A percentile compares a stretch with the other conserved stretches of the same genome.
These are phyloP conservation scores for Strigomonas culicis DNA, from an alignment of 208 protist species.

Conservation along the genomic window DNA sequence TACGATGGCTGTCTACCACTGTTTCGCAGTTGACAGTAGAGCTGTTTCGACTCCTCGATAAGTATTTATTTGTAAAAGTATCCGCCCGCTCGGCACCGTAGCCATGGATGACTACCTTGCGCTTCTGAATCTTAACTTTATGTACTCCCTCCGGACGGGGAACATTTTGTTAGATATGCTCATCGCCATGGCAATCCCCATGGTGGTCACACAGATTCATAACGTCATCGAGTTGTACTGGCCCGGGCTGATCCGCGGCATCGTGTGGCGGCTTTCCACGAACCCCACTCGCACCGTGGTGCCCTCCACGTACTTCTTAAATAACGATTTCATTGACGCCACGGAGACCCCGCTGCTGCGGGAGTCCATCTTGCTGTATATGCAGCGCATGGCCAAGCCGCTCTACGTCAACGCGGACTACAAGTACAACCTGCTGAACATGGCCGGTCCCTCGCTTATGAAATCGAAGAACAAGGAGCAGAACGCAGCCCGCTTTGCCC, in stretches of 20 bases:
- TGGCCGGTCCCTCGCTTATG: not conserved
- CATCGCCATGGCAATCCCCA: slow-evolving; percentile 72
- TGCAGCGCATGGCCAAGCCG: slow-evolving; percentile 33
- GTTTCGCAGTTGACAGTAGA: not conserved
- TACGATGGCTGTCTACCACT: not conserved
- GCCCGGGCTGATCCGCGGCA: slow-evolving; percentile 29
- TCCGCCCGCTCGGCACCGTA: too few species aligned
- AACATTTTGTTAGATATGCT: slow-evolving; percentile 80
- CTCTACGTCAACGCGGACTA: slow-evolving; percentile 45
- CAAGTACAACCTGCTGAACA: slow-evolving; percentile 25
- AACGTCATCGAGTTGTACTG: slow-evolving; percentile 44
- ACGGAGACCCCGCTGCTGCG: slow-evolving; percentile 39
- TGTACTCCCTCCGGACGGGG: slow-evolving; percentile 82
- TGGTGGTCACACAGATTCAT: slow-evolving; percentile 45
- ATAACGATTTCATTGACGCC: slow-evolving; percentile 39
- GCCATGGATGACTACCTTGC: slow-evolving; percentile 78
- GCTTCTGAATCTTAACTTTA: slow-evolving; percentile 86
- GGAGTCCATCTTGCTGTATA: slow-evolving; percentile 61
- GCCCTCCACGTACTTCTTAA: slow-evolving; percentile 46
- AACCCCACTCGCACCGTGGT: slow-evolving; percentile 23
- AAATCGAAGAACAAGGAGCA: not conserved
- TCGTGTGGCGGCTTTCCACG: slow-evolving; percentile 19
- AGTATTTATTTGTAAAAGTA: not conserved
- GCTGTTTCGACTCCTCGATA: not conserved
- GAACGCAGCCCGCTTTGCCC: not conserved